Evolutionary conservation across 73 alveolate species (phyloP), one percentile per base, ranked within the genome.

Genomic region (Diophrys sp.): DNA sequence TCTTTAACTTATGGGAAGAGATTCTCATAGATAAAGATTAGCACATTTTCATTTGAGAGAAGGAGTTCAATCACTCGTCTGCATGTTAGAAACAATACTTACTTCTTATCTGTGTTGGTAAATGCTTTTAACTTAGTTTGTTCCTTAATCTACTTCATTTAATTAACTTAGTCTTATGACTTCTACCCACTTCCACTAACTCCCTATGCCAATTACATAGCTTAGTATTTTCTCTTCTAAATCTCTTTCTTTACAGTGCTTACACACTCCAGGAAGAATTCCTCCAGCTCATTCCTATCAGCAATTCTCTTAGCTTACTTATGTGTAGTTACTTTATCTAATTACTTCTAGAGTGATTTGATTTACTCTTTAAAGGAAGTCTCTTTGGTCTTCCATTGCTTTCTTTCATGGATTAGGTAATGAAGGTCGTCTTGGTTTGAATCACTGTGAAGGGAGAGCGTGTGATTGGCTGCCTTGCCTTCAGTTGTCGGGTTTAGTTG

Each of bases 21-120:
- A 23, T 74, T 84, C 62, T 89, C 96, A 80, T 89, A 89, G 2
- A 89, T 71, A 71, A 84, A 79, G 29, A 89, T 75, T 1, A 89
- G 83, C 28, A 89, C 96, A 56, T 89, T 69, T 56, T 89, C 96
- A 56, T 89, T 89, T 5, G 93, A 84, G 68, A 89, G 69, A 1
- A 89, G 56, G 5, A 89, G 77, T 69, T 67, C 77, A 29, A 77
- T 66, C 23, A 57, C 77, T 67, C 53, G 28, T 66, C 68, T 86
- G 24, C 8, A 18, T 23, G 8, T 68, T 68, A 25, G 29, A 2
- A 2, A 1, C 2, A 26, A 25, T 25, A 18, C 34, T 68, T 28
- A 68, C 75, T 68, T 77, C 67, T 89, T 89, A 77, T 89, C 96
- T 25, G 93, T 80, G 14, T 85, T 85, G 18, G 93, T 86, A 56